Evolutionary conservation across 495 filamentous ascomycete species (phyloP), one percentile per base, ranked within the genome.

Genomic region (Bathelium albidoporum): DNA sequence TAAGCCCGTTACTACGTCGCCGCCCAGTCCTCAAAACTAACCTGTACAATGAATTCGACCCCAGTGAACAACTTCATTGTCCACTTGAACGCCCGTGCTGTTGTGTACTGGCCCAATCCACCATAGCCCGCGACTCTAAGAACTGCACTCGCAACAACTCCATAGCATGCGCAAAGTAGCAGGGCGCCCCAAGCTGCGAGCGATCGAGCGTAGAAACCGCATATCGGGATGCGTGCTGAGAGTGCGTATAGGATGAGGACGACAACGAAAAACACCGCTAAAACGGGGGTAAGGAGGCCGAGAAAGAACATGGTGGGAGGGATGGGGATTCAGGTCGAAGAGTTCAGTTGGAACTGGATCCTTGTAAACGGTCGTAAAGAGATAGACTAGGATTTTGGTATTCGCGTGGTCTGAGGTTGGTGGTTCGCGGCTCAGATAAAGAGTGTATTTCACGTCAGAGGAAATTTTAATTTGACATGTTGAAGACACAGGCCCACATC

Each of bases 91-190:
- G 82, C 78, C 64, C 91, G 82, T 24, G 80, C 94, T 3, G 85
- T 85, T 29, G 90, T 85, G 89, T 90, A 96, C 79, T 97, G 94
- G 43, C 89, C 84, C 64, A 90, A 81, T 62, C 87, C 85, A 62
- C 83, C 83, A 66, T 86, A 81, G 59, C 90, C 91, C 41, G 85
- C 70, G 18, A 88, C 70, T 36, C 89, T 86, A 36, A 98, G 78
- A 45, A 83, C 64, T 61, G 92, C 82, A 18, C 88, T 90, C 24
- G 84, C 85, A 59, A 89, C 32, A 60, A 90, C 88, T 61, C 95
- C 94, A 76, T 93, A 96, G 59, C 75, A 72, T 11, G 93, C 87
- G 76, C 83, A 84, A 26, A 81, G 66, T 59, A 86, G 34, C 58
- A 96, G 76, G 31, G 82, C 81, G 66, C 86, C 73, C 73, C 91